Conservation (phyloP, 2,329 filamentous ascomycete genomes). For the Claviceps cyperi region DNA sequence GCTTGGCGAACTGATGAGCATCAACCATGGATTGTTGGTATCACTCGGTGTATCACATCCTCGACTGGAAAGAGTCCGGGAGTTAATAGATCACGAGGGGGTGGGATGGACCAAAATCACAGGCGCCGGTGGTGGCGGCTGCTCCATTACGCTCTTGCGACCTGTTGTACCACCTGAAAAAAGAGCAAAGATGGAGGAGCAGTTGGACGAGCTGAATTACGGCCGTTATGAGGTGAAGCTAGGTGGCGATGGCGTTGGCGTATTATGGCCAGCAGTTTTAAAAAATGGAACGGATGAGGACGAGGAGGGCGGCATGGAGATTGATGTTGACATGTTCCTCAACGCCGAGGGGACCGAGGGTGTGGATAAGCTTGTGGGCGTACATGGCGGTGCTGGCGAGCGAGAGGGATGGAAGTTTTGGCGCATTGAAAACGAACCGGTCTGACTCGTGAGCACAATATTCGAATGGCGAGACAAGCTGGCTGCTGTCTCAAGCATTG, state of each 20-base stretch:
- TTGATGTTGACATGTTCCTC: conserved; percentile 72
- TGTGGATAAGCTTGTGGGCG: conserved; percentile 76
- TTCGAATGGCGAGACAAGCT: no score
- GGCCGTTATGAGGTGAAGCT: conserved; percentile 77
- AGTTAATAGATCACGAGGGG: conserved; percentile 75
- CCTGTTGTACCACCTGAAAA: conserved; percentile 44
- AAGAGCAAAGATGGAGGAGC: conserved; percentile 47
- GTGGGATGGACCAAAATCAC: conserved; percentile 97
- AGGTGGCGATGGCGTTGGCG: conserved; percentile 84
- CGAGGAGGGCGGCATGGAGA: conserved; percentile 73
- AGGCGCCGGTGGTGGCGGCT: conserved; percentile 87
- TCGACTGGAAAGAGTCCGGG: conserved; percentile 76
- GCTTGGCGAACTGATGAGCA: conserved; percentile 75
- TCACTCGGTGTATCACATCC: conserved; percentile 90
- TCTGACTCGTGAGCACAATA: not conserved
- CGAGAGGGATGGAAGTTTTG: conserved; percentile 80
- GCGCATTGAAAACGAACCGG: conserved; percentile 41
- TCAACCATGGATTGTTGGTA: conserved; percentile 89
- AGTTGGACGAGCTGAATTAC: conserved; percentile 59
- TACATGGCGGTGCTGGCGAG: conserved; percentile 52
- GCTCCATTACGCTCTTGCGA: conserved; percentile 80
- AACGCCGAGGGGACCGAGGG: conserved; percentile 72
- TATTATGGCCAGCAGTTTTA: conserved; percentile 83
- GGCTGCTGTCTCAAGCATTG: no score
- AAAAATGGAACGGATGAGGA: conserved; percentile 73